These are phyloP conservation scores for Earliella scabrosa DNA, from an alignment of 1,284 basidiomycete species.

Conservation along the genomic window DNA sequence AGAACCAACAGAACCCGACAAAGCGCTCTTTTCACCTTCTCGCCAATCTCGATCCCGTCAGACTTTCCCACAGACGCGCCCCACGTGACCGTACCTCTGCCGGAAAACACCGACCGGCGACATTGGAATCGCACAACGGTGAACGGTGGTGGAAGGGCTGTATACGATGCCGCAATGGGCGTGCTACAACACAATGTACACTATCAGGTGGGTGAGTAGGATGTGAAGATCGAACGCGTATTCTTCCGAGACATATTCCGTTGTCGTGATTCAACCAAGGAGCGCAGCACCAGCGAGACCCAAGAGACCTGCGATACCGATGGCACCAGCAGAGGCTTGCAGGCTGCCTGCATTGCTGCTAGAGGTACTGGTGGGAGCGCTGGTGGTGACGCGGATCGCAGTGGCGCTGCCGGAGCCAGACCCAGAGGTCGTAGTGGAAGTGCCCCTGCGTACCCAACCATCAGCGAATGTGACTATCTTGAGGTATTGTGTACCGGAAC, in stretches of 20 bases:
- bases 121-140: too few species aligned
- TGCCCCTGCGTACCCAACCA: background rate
- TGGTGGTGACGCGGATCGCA: slow-evolving; percentile 2
- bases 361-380: background rate
- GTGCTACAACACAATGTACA: slow-evolving; percentile 12
- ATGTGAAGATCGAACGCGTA: background rate
- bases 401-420: background rate
- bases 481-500: background rate
- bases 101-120: background rate
- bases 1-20: slow-evolving; percentile 24
- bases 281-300: slow-evolving; percentile 19
- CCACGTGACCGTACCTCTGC: slow-evolving; percentile 23
- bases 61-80: slow-evolving; percentile 22
- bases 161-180: slow-evolving; percentile 1
- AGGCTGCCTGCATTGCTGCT: slow-evolving; percentile 20
- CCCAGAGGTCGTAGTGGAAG: slow-evolving; percentile 2
- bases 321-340: slow-evolving; percentile 12
- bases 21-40: slow-evolving; percentile 22
- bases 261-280: slow-evolving; percentile 1
- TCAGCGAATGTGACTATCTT: background rate
- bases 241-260: background rate
- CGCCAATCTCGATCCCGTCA: slow-evolving; percentile 12
- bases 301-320: slow-evolving; percentile 20
- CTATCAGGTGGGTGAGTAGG: slow-evolving; percentile 1
- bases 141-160: too few species aligned